Evolutionary conservation across 495 filamentous ascomycete genomes (phyloP).

Genomic region (Aspergillus taichungensis): DNA sequence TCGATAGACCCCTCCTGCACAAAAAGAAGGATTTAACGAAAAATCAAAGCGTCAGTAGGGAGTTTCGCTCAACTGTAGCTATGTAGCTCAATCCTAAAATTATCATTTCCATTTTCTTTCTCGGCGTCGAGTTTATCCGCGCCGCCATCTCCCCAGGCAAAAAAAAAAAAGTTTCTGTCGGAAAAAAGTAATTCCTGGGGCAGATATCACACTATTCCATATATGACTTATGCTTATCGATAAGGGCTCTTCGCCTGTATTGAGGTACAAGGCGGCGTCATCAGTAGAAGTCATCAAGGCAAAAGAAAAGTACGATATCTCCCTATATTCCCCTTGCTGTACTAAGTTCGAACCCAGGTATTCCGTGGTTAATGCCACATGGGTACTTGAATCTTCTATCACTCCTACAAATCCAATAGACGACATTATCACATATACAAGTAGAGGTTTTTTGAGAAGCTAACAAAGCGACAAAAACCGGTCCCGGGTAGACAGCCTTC

Average conservation of each 20-base stretch:
- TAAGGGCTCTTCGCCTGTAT: slow-evolving; percentile 5
- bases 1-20: slow-evolving; percentile 8
- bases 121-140: slow-evolving; percentile 21
- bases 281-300: too few species aligned
- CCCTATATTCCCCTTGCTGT: too few species aligned
- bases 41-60: slow-evolving; percentile 8
- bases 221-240: background rate
- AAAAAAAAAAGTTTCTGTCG: slow-evolving; percentile 16
- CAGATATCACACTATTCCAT: background rate
- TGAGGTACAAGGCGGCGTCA: too few species aligned
- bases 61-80: slow-evolving; percentile 5
- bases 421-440: too few species aligned
- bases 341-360: too few species aligned
- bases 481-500: too few species aligned
- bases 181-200: slow-evolving; percentile 4
- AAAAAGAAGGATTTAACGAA: slow-evolving; percentile 8
- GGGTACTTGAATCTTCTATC: too few species aligned
- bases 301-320: too few species aligned
- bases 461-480: too few species aligned
- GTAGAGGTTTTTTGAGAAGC: too few species aligned
- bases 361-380: too few species aligned
- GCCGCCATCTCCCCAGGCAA: slow-evolving; percentile 6
- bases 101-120: slow-evolving; percentile 24
- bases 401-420: too few species aligned
- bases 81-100: slow-evolving; percentile 23